Base-by-base conservation (phyloP, 2,329 filamentous ascomycete species). In the Emmonsiellopsis sp. region DNA sequence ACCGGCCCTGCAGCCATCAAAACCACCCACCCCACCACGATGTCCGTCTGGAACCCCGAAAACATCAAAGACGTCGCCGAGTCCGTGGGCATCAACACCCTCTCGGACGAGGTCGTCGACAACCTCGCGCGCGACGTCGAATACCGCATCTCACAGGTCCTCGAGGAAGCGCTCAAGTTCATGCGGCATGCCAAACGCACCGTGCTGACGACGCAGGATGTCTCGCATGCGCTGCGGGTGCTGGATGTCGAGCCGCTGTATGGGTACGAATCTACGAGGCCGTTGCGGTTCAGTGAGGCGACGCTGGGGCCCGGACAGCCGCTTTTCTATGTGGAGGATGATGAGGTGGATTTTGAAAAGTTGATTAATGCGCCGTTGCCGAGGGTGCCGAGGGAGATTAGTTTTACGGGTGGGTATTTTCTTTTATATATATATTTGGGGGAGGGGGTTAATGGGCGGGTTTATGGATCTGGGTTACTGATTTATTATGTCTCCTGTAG, bases 271-370 rank as follows among this genome's bases (percentile, higher is more conserved):
- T 91, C 90, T 35, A 93, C 89, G 42, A 79, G 92, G 50, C 89
- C 91, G 30, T 74, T 98, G 63, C 82, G 87, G 52, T 98, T 94
- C 66, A 93, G 93, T 50, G 93, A 98, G 71, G 93, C 93, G 2
- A 94, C 88, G 54, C 76, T 98, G 56, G 93, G 93, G 0, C 90
- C 91, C 11, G 91, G 92, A 8, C 93, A 98, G 71, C 90, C 92
- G 51, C 76, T 98, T 20, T 98, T 92, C 72, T 98, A 98, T 68
- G 87, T 98, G 38, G 93, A 98, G 66, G 93, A 98, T 68, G 93
- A 98, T 67, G 93, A 98, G 75, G 86, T 97, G 52, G 93, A 98
- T 71, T 97, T 98, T 67, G 93, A 98, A 75, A 97, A 97, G 76
- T 77, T 98, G 61, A 96, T 98, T 68, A 98, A 98, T 73, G 90